Base-by-base conservation (phyloP, 2,329 filamentous ascomycete genomes). In the Pyrenochaeta sp. region DNA sequence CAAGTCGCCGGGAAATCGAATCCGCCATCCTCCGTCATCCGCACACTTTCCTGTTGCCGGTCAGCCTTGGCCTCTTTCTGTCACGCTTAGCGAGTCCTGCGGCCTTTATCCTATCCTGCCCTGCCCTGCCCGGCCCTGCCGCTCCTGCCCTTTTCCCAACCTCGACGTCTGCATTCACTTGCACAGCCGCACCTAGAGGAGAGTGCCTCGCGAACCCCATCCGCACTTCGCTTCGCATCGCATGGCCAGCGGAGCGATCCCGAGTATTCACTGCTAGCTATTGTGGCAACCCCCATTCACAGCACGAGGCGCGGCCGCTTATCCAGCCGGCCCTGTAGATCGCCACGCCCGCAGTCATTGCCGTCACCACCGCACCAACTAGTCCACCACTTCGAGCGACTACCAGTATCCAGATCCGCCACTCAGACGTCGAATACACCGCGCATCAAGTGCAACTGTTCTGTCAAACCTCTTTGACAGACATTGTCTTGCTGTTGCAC, bases 341-440 rank as follows among this genome's bases (percentile, higher is more conserved):
- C 63, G 68, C 69, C 70, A 68, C 69, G 54, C 36, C 54, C 59
- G 56, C 59, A 65, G 53, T 70, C 66, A 61, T 67, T 55, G 58
- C 71, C 68, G 60, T 70, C 68, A 70, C 65, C 69, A 70, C 62
- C 51, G 42, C 43, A 52, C 34, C 45, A 37, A 32, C 42, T 44
- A 12, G 8, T 27, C 50, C 54, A 54, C 27, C 40, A 25, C 9
- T 43, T 27, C 42, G 25, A 40, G 40, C 46, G 30, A 36, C 36
- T 39, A 0, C 43, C 25, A 19, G 19, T 19, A 19, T 19, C 25
- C 46, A 37, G 10, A 32, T 32, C 42, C 37, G 34, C 50, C 52
- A 54, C 49, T 30, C 42, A 40, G 19, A 8, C 50, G 24, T 55
- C 51, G 30, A 50, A 36, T 15, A 39, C 25, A 40, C 52, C 39